Evolutionary conservation across 495 filamentous ascomycete genomes (phyloP), one percentile per base, ranked within the genome.

Genomic region (Darksidea phi): DNA sequence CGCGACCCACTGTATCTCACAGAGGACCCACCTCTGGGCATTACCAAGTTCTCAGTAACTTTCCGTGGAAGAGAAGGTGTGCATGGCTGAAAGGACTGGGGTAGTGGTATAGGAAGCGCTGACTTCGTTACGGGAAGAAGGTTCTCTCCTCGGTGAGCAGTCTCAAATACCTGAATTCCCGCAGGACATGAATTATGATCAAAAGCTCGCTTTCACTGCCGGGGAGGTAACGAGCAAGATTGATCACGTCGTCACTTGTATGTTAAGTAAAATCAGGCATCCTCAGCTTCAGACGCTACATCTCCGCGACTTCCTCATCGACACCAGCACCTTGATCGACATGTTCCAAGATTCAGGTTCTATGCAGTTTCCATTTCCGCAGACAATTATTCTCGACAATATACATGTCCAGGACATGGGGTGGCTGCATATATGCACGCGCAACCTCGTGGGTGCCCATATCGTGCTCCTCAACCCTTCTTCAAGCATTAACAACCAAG

Each of bases 11-110:
- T 6, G 18, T 34, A 13, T 17, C 26, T 49, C 23, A 15, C 6
- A 2, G n/a, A 49, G 7, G 23, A 15, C 47, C 23, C 49, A 12
- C 49, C 26, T 17, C 28, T 52, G 15, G 49, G 7, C 1, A 60
- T 60, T n/a, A 60, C 57, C 2, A 45, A 15, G 21, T 34, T 53
- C 32, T 36, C 41, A 2, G 36, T 60, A 3, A 37, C 51, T 45
- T 1, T 60, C 25, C 47, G 32, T 2, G 57, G 57, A 7, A 24
- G 4, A 6, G 34, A 53, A 32, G 58, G 58, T 3, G 34, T 32
- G 8, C 58, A 61, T 34, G 58, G 58, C 25, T 15, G n/a, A 6
- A 21, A n/a, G 8, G 42, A 36, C 42, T 32, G 10, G 6, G 7
- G 28, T 28, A 17, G 23, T 17, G 26, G 13, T 17, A 32, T 24